A percentile compares a stretch with the other conserved stretches of the same genome.
These are phyloP conservation scores for Coemansia sp. DNA, from an alignment of 192 early-diverging fungal genomes.

Conservation along the genomic window DNA sequence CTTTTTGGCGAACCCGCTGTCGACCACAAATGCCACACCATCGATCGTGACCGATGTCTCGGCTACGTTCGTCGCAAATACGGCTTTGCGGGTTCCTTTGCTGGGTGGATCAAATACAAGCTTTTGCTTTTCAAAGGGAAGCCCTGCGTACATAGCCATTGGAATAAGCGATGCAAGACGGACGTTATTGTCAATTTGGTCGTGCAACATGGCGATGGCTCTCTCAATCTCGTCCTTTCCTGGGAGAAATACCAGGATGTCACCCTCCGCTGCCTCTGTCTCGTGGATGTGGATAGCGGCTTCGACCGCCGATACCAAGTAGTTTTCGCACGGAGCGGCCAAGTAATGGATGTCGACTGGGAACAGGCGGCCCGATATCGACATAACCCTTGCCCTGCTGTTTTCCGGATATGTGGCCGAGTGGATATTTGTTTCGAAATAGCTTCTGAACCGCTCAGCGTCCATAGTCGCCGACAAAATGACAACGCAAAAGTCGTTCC, in stretches of 20 bases:
- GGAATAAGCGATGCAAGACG: conserved; percentile 73
- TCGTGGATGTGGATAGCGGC: conserved; percentile 92
- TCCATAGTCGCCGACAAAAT: conserved; percentile 93
- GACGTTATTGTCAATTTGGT: conserved; percentile 56
- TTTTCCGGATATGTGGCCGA: conserved; percentile 46
- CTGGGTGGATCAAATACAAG: conserved; percentile 89
- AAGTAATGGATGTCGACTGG: conserved; percentile 98
- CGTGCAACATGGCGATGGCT: conserved; percentile 63
- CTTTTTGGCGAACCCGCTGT: conserved; percentile 92
- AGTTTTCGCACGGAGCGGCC: conserved; percentile 87
- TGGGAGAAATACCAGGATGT: conserved; percentile 91
- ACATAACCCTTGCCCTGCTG: conserved; percentile 68
- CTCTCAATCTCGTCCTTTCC: conserved; percentile 95
- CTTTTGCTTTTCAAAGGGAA: conserved; percentile 86
- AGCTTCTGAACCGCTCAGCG: conserved; percentile 85
- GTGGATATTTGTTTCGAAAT: conserved; percentile 69
- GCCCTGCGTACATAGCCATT: conserved; percentile 82
- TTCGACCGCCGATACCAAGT: conserved; percentile 85
- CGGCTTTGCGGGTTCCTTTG: conserved; percentile 79
- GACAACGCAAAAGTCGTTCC: conserved; percentile 82
- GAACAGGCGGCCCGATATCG: conserved; percentile 90
- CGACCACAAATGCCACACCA: conserved; percentile 92
- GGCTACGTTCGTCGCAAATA: conserved; percentile 96
- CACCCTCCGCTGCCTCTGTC: conserved; percentile 89
- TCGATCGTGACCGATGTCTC: conserved; percentile 97